These are phyloP conservation scores for Coemansia umbellata DNA, from an alignment of 192 early-diverging fungal genomes.

Conservation along the genomic window DNA sequence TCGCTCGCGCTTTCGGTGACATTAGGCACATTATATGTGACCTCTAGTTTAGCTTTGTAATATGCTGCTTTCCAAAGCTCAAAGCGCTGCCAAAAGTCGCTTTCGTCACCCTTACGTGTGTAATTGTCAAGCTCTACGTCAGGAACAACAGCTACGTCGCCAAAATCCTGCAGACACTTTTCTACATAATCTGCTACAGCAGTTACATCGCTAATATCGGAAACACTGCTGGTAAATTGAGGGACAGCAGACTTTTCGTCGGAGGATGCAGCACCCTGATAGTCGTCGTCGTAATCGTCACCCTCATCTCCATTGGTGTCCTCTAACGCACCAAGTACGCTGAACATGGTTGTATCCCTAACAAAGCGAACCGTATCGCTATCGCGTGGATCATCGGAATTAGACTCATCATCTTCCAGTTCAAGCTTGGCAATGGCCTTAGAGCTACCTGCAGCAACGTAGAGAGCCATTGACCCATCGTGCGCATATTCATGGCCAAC, in stretches of 20 bases:
- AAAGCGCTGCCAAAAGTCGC: slow-evolving; percentile 65
- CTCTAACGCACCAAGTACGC: slow-evolving; percentile 27
- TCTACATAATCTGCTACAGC: slow-evolving; percentile 33
- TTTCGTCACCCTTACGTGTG: slow-evolving; percentile 52
- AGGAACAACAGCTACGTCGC: slow-evolving; percentile 33
- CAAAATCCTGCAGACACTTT: slow-evolving; percentile 32
- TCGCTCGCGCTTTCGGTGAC: not conserved
- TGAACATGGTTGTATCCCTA: not conserved
- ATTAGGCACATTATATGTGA: slow-evolving; percentile 51
- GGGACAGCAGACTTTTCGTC: slow-evolving; percentile 52
- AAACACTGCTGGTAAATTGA: slow-evolving; percentile 49
- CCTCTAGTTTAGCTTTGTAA: slow-evolving; percentile 62
- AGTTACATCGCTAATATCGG: slow-evolving; percentile 12
- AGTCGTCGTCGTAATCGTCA: slow-evolving; percentile 36
- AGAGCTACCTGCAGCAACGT: slow-evolving; percentile 37
- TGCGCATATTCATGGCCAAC: slow-evolving; percentile 45
- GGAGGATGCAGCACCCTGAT: slow-evolving; percentile 37
- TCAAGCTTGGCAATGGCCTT: slow-evolving; percentile 45
- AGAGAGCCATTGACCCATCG: slow-evolving; percentile 40
- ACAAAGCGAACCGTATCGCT: slow-evolving; percentile 7
- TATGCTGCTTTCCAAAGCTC: slow-evolving; percentile 75
- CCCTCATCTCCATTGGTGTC: slow-evolving; percentile 24
- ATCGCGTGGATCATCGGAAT: slow-evolving; percentile 7
- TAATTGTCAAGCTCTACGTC: slow-evolving; percentile 32
- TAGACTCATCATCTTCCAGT: slow-evolving; percentile 35